phyloP scores from a whole-genome alignment of 345 rosid genomes.

The Abelmoschus esculentus region DNA sequence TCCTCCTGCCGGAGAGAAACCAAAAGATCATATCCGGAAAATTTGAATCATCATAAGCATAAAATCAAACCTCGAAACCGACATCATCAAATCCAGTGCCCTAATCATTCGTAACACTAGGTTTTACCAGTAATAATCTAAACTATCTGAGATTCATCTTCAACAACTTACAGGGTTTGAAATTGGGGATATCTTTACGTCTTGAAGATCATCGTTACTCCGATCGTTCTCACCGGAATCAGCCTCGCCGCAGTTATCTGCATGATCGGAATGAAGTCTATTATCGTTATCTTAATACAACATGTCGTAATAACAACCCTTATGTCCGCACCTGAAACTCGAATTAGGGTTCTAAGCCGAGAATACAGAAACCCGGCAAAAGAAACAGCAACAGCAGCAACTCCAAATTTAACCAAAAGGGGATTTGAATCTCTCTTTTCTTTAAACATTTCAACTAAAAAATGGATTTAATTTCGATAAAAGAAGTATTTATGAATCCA shows the following conservation, averaged over 20 bases:
- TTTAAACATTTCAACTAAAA: constrained; percentile 22
- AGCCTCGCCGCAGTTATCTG: constrained; percentile 28
- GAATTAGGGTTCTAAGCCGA: constrained; percentile 35
- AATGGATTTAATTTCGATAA: neutral
- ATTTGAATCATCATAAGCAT: neutral
- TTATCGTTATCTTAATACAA: neutral
- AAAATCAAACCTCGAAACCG: neutral
- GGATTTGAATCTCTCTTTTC: constrained; percentile 49
- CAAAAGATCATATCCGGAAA: neutral
- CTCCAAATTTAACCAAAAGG: constrained; percentile 56
- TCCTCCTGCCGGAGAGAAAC: constrained; percentile 27
- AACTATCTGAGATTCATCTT: neutral
- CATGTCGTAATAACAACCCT: neutral
- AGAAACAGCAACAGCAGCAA: constrained; percentile 56
- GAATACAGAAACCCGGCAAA: constrained; percentile 64
- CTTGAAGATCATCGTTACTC: neutral
- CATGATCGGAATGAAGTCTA: neutral
- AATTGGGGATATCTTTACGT: constrained; percentile 6
- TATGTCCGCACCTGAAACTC: constrained; percentile 33
- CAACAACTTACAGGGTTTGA: constrained; percentile 29
- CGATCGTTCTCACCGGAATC: constrained; percentile 12
- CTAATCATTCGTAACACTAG: neutral
- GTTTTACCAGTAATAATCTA: no score
- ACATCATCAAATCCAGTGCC: neutral
- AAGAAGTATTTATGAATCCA: neutral